Evolutionary conservation across 2,329 filamentous ascomycete genomes (phyloP).

Genomic region (Phialemonium atrogriseum): DNA sequence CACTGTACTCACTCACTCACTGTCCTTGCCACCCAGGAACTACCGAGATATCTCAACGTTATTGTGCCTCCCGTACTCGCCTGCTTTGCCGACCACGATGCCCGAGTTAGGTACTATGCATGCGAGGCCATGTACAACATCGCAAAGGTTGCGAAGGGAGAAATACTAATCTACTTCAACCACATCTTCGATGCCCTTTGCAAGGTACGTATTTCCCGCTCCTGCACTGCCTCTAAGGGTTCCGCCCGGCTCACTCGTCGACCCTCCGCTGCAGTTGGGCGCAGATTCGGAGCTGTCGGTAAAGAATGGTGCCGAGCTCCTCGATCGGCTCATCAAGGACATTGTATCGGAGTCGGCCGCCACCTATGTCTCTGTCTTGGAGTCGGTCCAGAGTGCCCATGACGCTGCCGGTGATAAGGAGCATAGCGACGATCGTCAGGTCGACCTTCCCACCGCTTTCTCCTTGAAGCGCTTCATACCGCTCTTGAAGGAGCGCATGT

Average conservation of each 20-base stretch:
- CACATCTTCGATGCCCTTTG: constrained; percentile 95
- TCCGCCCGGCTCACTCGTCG: constrained; percentile 1
- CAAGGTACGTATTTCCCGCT: constrained; percentile 53
- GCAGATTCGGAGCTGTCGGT: constrained; percentile 95
- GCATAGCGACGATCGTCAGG: constrained; percentile 29
- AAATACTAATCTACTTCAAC: constrained; percentile 96
- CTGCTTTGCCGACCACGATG: constrained; percentile 97
- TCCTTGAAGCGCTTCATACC: constrained; percentile 88
- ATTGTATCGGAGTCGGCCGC: constrained; percentile 93
- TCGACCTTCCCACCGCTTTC: constrained; percentile 71
- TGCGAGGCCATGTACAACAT: constrained; percentile 99
- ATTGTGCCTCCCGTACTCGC: constrained; percentile 95
- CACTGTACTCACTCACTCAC: constrained; percentile 6
- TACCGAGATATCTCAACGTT: constrained; percentile 82
- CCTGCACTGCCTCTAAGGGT: constrained; percentile 5
- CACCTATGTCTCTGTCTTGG: constrained; percentile 85
- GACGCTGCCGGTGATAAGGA: constrained; percentile 35
- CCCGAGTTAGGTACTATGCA: constrained; percentile 92
- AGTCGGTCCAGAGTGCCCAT: constrained; percentile 43
- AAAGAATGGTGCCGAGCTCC: constrained; percentile 92
- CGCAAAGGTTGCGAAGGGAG: constrained; percentile 96
- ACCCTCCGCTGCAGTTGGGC: constrained; percentile 58
- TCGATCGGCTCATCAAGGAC: constrained; percentile 92
- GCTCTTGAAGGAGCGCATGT: constrained; percentile 85
- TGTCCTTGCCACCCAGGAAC: constrained; percentile 50